Base-by-base conservation (phyloP, 148 eudicot genomes). In the Cornus suecica region DNA sequence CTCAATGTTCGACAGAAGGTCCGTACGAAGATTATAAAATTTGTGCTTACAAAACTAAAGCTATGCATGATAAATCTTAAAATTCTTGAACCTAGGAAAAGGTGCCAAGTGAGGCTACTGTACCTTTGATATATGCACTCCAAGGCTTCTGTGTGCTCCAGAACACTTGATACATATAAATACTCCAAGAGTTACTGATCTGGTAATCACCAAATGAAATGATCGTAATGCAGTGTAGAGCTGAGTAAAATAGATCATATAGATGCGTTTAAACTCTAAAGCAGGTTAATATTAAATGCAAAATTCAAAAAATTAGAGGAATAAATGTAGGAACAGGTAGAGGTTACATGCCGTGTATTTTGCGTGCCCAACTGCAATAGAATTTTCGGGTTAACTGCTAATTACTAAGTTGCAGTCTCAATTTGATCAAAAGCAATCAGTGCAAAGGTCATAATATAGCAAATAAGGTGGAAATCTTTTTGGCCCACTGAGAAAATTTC, bases 81-180 rank as follows among this genome's bases (percentile, higher is more conserved):
- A 69, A 45, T 23, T 26, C 54, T 24, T 48, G 26, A 70, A 8
- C 48, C 31, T 23, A 27, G 48, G 62, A 52, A 37, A 56, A 16
- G 70, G 15, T 1, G 48, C 67, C 63, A 20, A 18, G 25, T 25
- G 71, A 23, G 20, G 18, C 24, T 58, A 32, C 64, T 73, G 41
- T 75, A 92, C 99, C 97, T 95, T 88, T 65, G 99, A 88, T 78
- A 92, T 85, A 78, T 94, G 98, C 80, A 87, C 98, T 77, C 98
- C 98, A 58, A 94, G 96, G 86, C 98, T 92, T 89, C 98, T 86
- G 76, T 95, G 99, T 63, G 88, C 94, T 73, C 99, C 99, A 54
- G 99, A 92, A 82, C 99, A 95, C 83, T 95, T 91, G 81, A 95
- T 95, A 75, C 99, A 95, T 63, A 95, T 90, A 78, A 92, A 95